Evolutionary conservation across 2,329 filamentous ascomycete genomes (phyloP), one percentile per base, ranked within the genome.

Genomic region (Gaeumannomyces sp.): DNA sequence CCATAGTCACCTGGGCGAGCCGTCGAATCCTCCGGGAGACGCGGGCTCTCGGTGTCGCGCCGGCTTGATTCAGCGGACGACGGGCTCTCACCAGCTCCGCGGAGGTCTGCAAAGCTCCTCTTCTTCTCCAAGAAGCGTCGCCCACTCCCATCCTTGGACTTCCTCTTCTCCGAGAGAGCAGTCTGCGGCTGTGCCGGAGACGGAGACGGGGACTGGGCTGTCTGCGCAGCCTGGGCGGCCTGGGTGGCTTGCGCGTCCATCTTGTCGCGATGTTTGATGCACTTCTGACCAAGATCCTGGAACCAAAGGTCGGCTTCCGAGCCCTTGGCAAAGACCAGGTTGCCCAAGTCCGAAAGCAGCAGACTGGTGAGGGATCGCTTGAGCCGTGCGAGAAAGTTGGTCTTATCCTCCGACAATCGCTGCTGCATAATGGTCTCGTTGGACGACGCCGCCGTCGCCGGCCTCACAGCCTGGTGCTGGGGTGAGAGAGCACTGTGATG

Each of bases 301-400:
- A 97, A 95, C 90, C 94, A 97, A 3, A 82, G 82, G 74, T 98
- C 95, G 0, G 94, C 98, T 78, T 99, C 95, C 58, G 93, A 96
- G 3, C 95, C 95, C 62, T 85, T 86, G n/a, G 88, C 87, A 75
- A 96, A 95, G 1, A 97, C 89, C 35, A 92, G 85, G 57, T 89
- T 93, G 7, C 93, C 93, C 4, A 98, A 81, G 73, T 99, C 95
- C 62, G 94, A 98, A 31, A 98, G 79, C 2, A 98, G 78, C 25
- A 99, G 81, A 68, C 92, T 93, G 1, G 89, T 94, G 56, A 98
- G 78, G 0, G 88, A 90, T 72, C 93, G 90, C 70, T 89, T 89
- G 35, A 97, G 80, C 35, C 92, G 89, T 10, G 85, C 81, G 64
- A 97, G 79, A 75, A 97, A 97, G n/a, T 82, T 83, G 3, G 85